Evolutionary conservation across 2,329 filamentous ascomycete genomes (phyloP).

Genomic region (Aquanectria penicillioides): DNA sequence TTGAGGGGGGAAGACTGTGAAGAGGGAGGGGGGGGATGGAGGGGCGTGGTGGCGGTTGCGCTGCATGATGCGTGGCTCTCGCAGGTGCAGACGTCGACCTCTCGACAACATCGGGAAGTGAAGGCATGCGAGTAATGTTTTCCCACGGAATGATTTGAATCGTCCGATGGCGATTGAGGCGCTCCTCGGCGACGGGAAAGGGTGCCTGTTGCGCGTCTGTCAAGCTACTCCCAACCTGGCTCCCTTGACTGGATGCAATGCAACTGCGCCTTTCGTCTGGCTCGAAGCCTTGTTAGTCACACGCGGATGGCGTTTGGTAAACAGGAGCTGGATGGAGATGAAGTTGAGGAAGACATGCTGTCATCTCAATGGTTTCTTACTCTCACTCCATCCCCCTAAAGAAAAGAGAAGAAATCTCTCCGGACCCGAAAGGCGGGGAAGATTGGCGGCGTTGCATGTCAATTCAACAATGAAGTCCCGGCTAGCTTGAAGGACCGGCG

Average conservation of each 20-base stretch:
- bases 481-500: not conserved
- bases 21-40: not conserved
- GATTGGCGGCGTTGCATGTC: conserved; percentile 1
- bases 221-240: not conserved
- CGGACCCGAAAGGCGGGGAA: conserved; percentile 14
- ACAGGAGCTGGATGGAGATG: not conserved
- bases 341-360: not conserved
- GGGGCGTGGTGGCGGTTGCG: conserved; percentile 15
- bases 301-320: too few species aligned
- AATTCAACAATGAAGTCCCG: conserved; percentile 1
- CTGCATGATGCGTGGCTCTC: conserved; percentile 16
- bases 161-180: not conserved
- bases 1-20: not conserved
- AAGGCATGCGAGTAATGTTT: conserved; percentile 7
- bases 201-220: not conserved
- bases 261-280: not conserved
- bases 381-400: not conserved
- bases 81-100: conserved; percentile 2
- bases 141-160: not conserved
- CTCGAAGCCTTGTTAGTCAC: not conserved
- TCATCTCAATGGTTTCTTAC: not conserved
- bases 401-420: too few species aligned
- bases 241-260: conserved; percentile 1
- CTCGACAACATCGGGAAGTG: not conserved
- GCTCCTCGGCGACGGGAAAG: not conserved